Percentiles rank a stretch among this genome's conserved stretches.
Evolutionary conservation across 2,329 filamentous ascomycete genomes (phyloP).

Genomic region (Rutstroemia sp.): DNA sequence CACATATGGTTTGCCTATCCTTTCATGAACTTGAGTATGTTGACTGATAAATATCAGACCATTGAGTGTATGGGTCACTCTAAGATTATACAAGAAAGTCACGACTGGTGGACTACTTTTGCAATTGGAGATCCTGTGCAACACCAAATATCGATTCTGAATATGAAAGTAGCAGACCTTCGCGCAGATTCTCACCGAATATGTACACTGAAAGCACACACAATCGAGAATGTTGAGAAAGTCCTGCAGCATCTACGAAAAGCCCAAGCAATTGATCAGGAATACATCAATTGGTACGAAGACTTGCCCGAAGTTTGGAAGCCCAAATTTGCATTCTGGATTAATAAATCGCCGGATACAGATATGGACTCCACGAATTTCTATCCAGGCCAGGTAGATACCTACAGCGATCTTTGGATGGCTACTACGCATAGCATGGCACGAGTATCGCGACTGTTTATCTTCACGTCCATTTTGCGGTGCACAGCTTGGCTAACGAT

Average conservation of each 20-base stretch:
- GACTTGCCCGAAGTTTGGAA: conserved; percentile 42
- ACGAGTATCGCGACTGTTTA: conserved; percentile 45
- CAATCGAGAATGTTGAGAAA: conserved; percentile 40
- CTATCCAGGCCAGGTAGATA: conserved; percentile 49
- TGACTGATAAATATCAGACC: conserved; percentile 46
- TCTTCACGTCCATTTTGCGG: conserved; percentile 48
- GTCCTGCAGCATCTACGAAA: conserved; percentile 44
- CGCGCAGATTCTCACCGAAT: conserved; percentile 44
- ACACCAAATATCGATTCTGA: conserved; percentile 37
- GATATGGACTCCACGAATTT: not conserved
- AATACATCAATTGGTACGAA: conserved; percentile 42
- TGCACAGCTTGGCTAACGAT: conserved; percentile 52
- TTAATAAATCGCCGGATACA: conserved; percentile 28
- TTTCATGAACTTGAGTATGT: not conserved
- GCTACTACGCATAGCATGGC: conserved; percentile 49
- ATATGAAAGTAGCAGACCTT: conserved; percentile 45
- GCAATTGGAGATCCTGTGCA: conserved; percentile 41
- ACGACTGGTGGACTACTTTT: conserved; percentile 50
- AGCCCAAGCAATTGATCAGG: conserved; percentile 43
- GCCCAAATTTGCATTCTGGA: conserved; percentile 45
- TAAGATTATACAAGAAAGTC: conserved; percentile 43
- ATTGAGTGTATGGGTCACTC: conserved; percentile 47
- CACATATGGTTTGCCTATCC: conserved; percentile 43
- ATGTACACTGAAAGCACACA: conserved; percentile 39
- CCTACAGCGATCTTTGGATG: conserved; percentile 52